phyloP scores from a whole-genome alignment of 2,329 filamentous ascomycete genomes.

The Trichoderma sp. region DNA sequence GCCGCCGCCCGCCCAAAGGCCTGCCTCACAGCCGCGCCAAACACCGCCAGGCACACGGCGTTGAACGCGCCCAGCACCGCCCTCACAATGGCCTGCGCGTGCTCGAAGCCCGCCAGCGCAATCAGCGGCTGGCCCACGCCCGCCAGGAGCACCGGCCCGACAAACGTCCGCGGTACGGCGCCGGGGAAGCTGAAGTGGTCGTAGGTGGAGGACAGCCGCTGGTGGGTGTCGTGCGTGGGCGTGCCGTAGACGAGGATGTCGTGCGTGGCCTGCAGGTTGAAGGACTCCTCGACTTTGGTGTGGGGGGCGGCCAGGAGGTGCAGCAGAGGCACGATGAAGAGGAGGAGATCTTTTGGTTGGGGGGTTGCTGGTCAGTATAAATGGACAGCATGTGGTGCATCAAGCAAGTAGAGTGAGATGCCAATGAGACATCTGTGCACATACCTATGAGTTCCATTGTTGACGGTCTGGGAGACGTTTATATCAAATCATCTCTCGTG shows the following conservation, averaged over 20 bases:
- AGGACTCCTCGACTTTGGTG: conserved; percentile 98
- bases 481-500: not conserved
- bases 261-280: conserved; percentile 92
- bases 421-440: not conserved
- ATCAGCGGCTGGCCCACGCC: conserved; percentile 69
- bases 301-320: conserved; percentile 79
- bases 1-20: conserved; percentile 70
- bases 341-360: conserved; percentile 29
- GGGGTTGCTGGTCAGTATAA: not conserved
- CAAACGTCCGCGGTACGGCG: conserved; percentile 86
- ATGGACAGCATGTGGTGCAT: not conserved
- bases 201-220: conserved; percentile 64
- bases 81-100: conserved; percentile 67
- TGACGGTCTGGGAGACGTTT: not conserved
- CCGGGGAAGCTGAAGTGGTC: conserved; percentile 92
- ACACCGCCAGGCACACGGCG: conserved; percentile 65
- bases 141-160: conserved; percentile 77
- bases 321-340: conserved; percentile 61
- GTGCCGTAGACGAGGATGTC: conserved; percentile 84
- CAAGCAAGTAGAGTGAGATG: not conserved
- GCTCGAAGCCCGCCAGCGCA: conserved; percentile 54
- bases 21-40: conserved; percentile 62
- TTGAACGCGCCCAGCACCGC: conserved; percentile 78
- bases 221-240: conserved; percentile 56
- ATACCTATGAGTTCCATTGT: conserved; percentile 14